These are phyloP conservation scores for Ilex asprella DNA, from an alignment of 257 asterid species.

Conservation along the genomic window DNA sequence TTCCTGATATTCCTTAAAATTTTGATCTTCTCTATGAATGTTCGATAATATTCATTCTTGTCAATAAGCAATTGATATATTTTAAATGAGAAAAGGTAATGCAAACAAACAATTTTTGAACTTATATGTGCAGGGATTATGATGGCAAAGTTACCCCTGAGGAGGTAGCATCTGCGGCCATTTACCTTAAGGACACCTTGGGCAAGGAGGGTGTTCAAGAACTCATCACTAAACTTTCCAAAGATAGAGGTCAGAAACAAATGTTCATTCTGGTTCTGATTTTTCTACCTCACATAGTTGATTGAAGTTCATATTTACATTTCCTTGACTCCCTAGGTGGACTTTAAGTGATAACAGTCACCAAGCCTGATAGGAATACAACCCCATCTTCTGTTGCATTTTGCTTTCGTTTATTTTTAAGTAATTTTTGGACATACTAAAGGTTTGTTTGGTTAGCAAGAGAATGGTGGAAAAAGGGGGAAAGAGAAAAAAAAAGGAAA, in stretches of 20 bases:
- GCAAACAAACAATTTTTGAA: slow-evolving; percentile 10
- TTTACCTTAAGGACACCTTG: slow-evolving; percentile 85
- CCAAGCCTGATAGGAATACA: too few species aligned
- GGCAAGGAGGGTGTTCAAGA: slow-evolving; percentile 90
- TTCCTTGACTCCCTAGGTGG: too few species aligned
- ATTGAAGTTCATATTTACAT: too few species aligned
- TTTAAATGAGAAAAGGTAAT: slow-evolving; percentile 2
- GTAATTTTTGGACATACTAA: too few species aligned
- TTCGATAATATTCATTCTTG: too few species aligned
- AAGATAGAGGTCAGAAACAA: slow-evolving; percentile 70
- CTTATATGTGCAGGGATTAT: slow-evolving; percentile 52
- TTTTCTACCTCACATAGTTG: neutral
- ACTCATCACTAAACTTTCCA: slow-evolving; percentile 73
- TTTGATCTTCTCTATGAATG: too few species aligned
- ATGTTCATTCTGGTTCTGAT: slow-evolving; percentile 8
- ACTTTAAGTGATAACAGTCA: too few species aligned
- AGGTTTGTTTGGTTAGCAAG: too few species aligned
- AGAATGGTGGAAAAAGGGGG: too few species aligned
- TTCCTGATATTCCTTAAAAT: too few species aligned
- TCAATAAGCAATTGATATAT: neutral
- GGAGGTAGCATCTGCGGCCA: slow-evolving; percentile 96
- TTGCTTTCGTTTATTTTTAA: too few species aligned
- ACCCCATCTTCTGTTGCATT: neutral
- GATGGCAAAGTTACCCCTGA: slow-evolving; percentile 98
- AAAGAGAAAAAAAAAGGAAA: too few species aligned